phyloP scores from a whole-genome alignment of 176 grass and related monocot genomes.

The Eleusine indica region DNA sequence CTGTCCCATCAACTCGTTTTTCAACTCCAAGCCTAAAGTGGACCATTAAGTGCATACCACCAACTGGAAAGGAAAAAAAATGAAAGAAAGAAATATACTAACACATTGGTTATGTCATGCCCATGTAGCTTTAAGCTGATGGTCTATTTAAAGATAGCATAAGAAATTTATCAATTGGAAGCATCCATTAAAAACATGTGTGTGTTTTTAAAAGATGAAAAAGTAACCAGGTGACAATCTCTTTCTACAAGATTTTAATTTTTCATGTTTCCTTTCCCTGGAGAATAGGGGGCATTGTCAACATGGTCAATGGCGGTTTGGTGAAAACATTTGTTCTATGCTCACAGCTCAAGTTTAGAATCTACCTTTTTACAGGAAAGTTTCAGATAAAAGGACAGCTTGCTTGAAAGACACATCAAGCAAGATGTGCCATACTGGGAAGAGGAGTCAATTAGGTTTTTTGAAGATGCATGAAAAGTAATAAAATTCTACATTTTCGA shows the following conservation, averaged over 20 bases:
- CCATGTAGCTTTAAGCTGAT: not conserved
- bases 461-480: conserved; percentile 23
- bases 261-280: conserved; percentile 21
- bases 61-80: conserved; percentile 23
- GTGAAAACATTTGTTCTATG: conserved; percentile 37
- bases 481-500: conserved; percentile 30
- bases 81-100: conserved; percentile 24
- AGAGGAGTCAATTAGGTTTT: conserved; percentile 7
- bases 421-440: conserved; percentile 17
- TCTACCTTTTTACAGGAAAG: conserved; percentile 38
- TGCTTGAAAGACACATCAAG: conserved; percentile 44
- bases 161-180: conserved; percentile 20
- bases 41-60: conserved; percentile 40
- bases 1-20: conserved; percentile 41
- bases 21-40: conserved; percentile 44
- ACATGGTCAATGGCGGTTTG: not conserved
- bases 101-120: conserved; percentile 29
- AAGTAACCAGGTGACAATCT: conserved; percentile 6
- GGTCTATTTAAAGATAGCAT: conserved; percentile 9
- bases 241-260: conserved; percentile 18
- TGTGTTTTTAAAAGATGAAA: not conserved
- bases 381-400: conserved; percentile 40
- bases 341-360: conserved; percentile 55
- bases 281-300: conserved; percentile 7
- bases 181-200: conserved; percentile 6